Evolutionary conservation across 75 land plant species (phyloP), one percentile per base, ranked within the genome.

Genomic region (Larix kaempferi): DNA sequence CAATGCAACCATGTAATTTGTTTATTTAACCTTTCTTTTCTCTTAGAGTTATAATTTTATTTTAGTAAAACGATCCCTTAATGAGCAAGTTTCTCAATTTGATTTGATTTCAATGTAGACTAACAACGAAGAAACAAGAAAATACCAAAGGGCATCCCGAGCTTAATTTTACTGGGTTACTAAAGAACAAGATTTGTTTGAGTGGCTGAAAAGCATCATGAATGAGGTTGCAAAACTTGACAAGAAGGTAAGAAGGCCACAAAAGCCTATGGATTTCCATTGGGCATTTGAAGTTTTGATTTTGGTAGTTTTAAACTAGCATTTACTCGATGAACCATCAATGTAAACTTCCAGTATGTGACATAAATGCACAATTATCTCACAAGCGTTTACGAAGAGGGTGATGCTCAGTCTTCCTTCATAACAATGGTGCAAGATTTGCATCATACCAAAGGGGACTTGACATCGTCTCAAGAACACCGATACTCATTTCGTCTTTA

Each of bases 301-400:
- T 22, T 71, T 1, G 16, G 2, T 1, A 1, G 17, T 22, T 25
- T 26, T 71, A 21, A 16, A 15, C 17, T 22, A 1, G 0, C 61
- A 59, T 17, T 17, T 26, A 22, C 25, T 4, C 61, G 7, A 6
- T 21, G 61, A 59, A 59, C 16, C 25, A 25, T 71, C 8, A 17
- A 19, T 37, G 17, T 64, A 39, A 44, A 14, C 25, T 22, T 29
- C 39, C 69, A 65, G 69, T 65, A 37, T 15, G 69, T 71, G 22
- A 81, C 87, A 21, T 89, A 88, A 79, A 83, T 90, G 85, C 84
- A 87, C 79, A 88, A 85, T 59, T 85, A 82, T 67, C 52, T 87
- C 13, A 87, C 89, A 12, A 83, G 90, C 63, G 78, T 88, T n/a
- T 85, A 83, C 79, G 77, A 85, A 71, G 90, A 90, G 69, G 92